Evolutionary conservation across 257 asterid genomes (phyloP).

Genomic region (Henckelia pumila): DNA sequence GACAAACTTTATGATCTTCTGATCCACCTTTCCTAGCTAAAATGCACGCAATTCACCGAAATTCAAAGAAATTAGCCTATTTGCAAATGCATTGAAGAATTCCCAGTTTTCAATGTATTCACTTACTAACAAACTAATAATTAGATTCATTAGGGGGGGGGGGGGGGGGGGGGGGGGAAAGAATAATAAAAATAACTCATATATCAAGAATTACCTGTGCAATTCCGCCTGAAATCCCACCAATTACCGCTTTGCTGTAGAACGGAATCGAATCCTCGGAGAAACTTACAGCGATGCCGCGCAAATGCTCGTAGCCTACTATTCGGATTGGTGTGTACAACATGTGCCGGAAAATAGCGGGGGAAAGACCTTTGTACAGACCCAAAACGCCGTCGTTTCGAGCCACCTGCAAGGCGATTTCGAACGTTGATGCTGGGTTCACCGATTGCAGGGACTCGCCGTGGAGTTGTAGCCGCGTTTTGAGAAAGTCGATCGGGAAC

Average conservation of each 20-base stretch:
- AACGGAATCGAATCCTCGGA: constrained; percentile 48
- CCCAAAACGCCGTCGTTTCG: constrained; percentile 62
- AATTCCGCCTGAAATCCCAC: constrained; percentile 78
- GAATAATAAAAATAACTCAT: not conserved
- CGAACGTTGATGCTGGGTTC: constrained; percentile 42
- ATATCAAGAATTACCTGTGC: constrained; percentile 62
- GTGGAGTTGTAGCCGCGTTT: constrained; percentile 81
- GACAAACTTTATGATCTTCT: too few species aligned
- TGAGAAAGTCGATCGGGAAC: constrained; percentile 78
- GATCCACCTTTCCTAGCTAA: too few species aligned
- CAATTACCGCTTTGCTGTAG: constrained; percentile 50
- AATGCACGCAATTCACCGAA: too few species aligned
- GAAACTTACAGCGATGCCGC: constrained; percentile 35
- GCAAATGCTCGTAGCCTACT: constrained; percentile 70
- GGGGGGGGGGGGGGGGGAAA: too few species aligned
- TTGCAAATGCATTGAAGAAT: too few species aligned
- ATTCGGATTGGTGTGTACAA: constrained; percentile 80
- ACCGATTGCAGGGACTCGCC: constrained; percentile 46
- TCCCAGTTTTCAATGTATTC: too few species aligned
- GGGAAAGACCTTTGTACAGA: constrained; percentile 64
- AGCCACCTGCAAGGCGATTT: constrained; percentile 42
- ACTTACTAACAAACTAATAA: not conserved
- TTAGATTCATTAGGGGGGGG: not conserved
- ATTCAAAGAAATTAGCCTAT: too few species aligned
- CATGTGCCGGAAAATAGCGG: constrained; percentile 67